Conservation (phyloP, 495 filamentous ascomycete species). For the Penicillium parvum region DNA sequence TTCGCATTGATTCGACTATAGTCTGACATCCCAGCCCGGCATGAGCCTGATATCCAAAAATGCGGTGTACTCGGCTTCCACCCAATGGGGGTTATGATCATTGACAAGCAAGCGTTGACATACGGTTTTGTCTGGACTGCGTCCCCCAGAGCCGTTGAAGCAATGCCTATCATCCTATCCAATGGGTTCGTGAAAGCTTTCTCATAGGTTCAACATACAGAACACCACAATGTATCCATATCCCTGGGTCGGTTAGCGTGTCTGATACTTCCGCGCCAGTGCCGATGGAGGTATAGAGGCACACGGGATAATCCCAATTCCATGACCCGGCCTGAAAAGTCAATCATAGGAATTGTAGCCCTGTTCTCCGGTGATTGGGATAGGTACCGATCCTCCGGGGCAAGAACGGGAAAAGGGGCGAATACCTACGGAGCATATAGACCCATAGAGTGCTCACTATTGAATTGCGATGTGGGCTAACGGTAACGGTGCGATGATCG, state of each 20-base stretch:
- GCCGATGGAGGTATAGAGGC: too few species aligned
- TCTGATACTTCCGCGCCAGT: constrained; percentile 10
- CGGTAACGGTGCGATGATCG: constrained; percentile 12
- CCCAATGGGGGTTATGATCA: constrained; percentile 6
- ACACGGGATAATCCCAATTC: too few species aligned
- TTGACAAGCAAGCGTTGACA: too few species aligned
- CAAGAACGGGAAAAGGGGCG: not conserved
- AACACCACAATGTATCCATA: constrained; percentile 9
- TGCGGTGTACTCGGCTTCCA: constrained; percentile 8
- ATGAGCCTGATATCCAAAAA: not conserved
- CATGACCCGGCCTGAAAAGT: too few species aligned
- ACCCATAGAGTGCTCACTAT: constrained; percentile 3
- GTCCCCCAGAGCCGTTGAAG: constrained; percentile 3
- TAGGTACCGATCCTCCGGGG: too few species aligned
- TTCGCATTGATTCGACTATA: constrained; percentile 17
- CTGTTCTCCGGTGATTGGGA: too few species aligned
- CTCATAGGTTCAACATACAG: constrained; percentile 5
- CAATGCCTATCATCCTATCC: constrained; percentile 7
- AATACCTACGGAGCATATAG: constrained; percentile 1
- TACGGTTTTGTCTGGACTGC: not conserved
- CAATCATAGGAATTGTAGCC: too few species aligned
- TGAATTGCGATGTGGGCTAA: constrained; percentile 5
- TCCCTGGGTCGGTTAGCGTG: constrained; percentile 16
- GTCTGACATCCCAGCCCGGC: too few species aligned
- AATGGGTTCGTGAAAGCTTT: not conserved